Evolutionary conservation across 192 early-diverging fungal species (phyloP), one percentile per base, ranked within the genome.

Genomic region (Oehlia diaphana): DNA sequence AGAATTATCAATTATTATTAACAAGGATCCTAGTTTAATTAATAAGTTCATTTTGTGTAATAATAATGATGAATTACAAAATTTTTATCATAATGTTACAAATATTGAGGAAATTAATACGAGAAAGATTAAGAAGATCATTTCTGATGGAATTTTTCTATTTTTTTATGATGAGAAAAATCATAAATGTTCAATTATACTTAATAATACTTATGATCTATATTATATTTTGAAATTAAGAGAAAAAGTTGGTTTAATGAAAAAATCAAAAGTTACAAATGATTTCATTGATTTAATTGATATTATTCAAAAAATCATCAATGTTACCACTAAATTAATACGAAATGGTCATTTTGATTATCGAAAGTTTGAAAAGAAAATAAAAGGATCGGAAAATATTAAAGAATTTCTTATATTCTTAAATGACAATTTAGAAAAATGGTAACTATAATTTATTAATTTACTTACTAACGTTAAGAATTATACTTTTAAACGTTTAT

Each of bases 331-430:
- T 3, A 80, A 23, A 37, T 74, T 80, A 28, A 80, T 80, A 33
- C 50, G 67, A 49, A 58, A 63, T 31, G 79, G 79, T 44, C 79
- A 80, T 47, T 80, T 80, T 80, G 9, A 28, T 47, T 80, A 80
- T 65, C 44, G 64, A 49, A 31, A 61, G 3, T 80, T 80, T 75
- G 35, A 72, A 33, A 69, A 62, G 33, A 63, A 14, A 9, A 58
- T 62, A 42, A 23, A 14, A 21, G 33, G 21, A 26, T 1, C 1
- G 4, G 79, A 64, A 50, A 33, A 74, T 33, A 80, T 80, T 72
- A 31, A 75, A 16, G 35, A 47, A 28, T 80, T 80, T 10, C 53
- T 72, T 31, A 26, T 12, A 23, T 35, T 19, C 1, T 72, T 80
- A 37, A 64, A 44, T 23, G 9, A 23, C 16, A 61, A 80, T 63